A percentile compares a stretch with the other conserved stretches of the same genome.
Conservation (phyloP, 257 asterid genomes). For the Euphrasia confusa region DNA sequence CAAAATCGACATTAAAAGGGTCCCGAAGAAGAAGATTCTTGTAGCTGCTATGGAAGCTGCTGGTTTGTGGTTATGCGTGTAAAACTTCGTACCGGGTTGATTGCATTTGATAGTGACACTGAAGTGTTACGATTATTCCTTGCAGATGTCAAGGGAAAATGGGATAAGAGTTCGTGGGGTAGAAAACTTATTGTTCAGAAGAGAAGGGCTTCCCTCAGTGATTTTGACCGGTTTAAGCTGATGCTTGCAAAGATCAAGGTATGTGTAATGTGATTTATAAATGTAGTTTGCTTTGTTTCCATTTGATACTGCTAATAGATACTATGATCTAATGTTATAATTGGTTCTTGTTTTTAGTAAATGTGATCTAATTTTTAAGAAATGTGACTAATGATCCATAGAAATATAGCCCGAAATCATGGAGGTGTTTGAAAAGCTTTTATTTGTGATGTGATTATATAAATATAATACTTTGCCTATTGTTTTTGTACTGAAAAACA, state of each 20-base stretch:
- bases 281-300: not conserved
- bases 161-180: slow-evolving; percentile 15
- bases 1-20: not conserved
- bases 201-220: slow-evolving; percentile 50
- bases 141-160: slow-evolving; percentile 5
- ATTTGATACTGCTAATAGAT: not conserved
- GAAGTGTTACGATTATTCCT: not conserved
- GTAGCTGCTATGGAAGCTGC: slow-evolving; percentile 6
- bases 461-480: too few species aligned
- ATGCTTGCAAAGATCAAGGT: slow-evolving; percentile 67
- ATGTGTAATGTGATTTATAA: not conserved
- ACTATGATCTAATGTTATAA: too few species aligned
- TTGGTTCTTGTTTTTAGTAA: too few species aligned
- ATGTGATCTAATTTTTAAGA: too few species aligned
- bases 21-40: slow-evolving; percentile 11
- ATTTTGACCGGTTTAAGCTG: slow-evolving; percentile 53
- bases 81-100: not conserved
- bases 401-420: too few species aligned
- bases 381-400: too few species aligned
- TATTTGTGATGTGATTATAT: too few species aligned
- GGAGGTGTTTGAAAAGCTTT: too few species aligned
- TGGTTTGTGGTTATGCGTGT: not conserved
- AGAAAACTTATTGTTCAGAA: slow-evolving; percentile 40
- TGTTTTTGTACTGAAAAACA: too few species aligned
- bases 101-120: not conserved